phyloP scores from a whole-genome alignment of 768 basidiomycete genomes.

The Chalciporus sphaerocephalus region DNA sequence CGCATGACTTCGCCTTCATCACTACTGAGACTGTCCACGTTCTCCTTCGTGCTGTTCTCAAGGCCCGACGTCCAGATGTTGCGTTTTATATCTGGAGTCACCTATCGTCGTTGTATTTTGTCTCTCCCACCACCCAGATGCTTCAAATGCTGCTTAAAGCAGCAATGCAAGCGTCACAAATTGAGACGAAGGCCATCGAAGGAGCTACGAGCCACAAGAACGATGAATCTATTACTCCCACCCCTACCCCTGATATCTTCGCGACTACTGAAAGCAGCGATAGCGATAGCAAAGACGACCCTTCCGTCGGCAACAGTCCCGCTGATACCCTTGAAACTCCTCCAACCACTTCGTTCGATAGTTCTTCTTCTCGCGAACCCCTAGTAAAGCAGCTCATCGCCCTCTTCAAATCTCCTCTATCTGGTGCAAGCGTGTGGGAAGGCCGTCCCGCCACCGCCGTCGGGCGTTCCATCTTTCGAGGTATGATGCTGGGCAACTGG shows the following conservation, averaged over 20 bases:
- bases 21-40: constrained; percentile 35
- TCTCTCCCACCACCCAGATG: constrained; percentile 50
- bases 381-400: constrained; percentile 8
- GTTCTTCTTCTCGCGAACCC: constrained; percentile 3
- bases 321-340: neutral
- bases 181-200: constrained; percentile 50
- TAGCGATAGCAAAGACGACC: neutral
- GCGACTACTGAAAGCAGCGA: neutral
- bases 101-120: constrained; percentile 53
- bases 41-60: constrained; percentile 47
- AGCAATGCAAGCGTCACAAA: constrained; percentile 48
- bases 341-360: neutral
- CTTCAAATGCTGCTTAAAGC: constrained; percentile 59
- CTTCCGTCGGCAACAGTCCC: neutral
- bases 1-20: constrained; percentile 13
- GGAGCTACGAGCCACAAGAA: constrained; percentile 36
- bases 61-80: constrained; percentile 54
- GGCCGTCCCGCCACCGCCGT: constrained; percentile 42
- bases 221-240: constrained; percentile 14
- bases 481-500: constrained; percentile 56
- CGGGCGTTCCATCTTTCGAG: constrained; percentile 50
- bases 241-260: neutral
- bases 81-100: constrained; percentile 69
- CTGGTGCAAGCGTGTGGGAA: constrained; percentile 43
- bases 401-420: constrained; percentile 22